Evolutionary conservation across 129 eudicot species (phyloP).

Genomic region (Chrysanthemum lavandulifolium): DNA sequence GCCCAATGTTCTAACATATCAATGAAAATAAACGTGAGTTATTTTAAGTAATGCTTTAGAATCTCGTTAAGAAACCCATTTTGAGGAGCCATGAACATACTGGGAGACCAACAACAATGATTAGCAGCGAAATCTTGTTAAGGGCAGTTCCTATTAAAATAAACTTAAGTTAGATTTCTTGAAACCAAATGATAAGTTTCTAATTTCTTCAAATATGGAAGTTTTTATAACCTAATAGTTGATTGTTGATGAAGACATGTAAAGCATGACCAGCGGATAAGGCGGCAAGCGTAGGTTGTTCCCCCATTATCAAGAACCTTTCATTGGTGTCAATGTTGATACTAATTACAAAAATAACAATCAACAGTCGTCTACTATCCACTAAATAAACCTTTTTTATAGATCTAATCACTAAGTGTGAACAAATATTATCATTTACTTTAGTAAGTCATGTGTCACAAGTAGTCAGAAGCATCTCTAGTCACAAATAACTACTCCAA

Average conservation of each 20-base stretch:
- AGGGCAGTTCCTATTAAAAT: slow-evolving; percentile 74
- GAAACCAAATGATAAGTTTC: background rate
- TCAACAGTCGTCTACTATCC: too few relatives aligned
- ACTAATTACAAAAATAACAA: slow-evolving; percentile 31
- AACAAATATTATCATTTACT: too few relatives aligned
- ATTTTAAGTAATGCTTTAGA: background rate
- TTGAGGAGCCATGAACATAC: slow-evolving; percentile 45
- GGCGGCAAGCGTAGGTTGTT: slow-evolving; percentile 75
- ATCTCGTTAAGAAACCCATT: background rate
- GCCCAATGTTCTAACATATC: slow-evolving; percentile 75
- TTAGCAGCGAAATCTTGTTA: slow-evolving; percentile 75
- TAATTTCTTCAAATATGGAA: background rate
- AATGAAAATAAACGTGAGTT: background rate
- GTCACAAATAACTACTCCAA: too few relatives aligned
- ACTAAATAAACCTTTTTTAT: too few relatives aligned
- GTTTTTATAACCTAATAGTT: slow-evolving; percentile 52
- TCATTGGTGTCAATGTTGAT: slow-evolving; percentile 65
- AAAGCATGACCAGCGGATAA: slow-evolving; percentile 93
- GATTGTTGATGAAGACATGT: slow-evolving; percentile 89
- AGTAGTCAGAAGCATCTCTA: too few relatives aligned
- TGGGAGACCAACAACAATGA: slow-evolving; percentile 98
- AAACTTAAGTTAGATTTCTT: background rate
- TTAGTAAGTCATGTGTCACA: too few relatives aligned
- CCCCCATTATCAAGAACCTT: slow-evolving; percentile 64
- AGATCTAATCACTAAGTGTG: too few relatives aligned